Evolutionary conservation across 208 protist species (phyloP), one percentile per base, ranked within the genome.

Genomic region (Leishmania aethiopica): DNA sequence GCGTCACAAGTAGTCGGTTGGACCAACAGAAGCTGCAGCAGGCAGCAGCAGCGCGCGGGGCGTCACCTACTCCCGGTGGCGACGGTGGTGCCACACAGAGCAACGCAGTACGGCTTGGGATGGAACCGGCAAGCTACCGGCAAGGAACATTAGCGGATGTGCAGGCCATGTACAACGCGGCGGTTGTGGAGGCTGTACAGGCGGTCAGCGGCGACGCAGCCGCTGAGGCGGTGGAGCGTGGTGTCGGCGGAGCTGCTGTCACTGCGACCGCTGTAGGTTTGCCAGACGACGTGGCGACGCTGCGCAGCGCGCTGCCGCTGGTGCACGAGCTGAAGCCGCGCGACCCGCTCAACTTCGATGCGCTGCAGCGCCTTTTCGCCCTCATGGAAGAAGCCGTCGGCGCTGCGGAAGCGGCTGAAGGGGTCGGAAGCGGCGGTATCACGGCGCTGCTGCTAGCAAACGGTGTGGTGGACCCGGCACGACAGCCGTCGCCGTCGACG

Each of bases 1-100:
- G 93, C 40, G 88, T 86, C n/a, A 91, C 93, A 0, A 79, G 90
- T n/a, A 92, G 93, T 73, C 85, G 89, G 8, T 84, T 93, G 2
- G 59, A 75, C 13, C 83, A 84, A 5, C 79, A 79, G 45, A 72
- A 86, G 45, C 78, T 84, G 47, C 47, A 45, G 13, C 81, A 84
- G 40, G 83, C 53, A 2, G 40, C 72, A 28, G 69, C 47, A 8
- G 78, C 59, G 0, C 59, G 62, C 13, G 70, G 77, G 2, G 75
- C 73, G 3, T 42, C 78, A 32, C 57, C 82, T 53, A 40, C 53
- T 10, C 32, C 71, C 1, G 53, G 10, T 28, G 75, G 69, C 22
- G 72, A 51, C 25, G 25, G 28, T 25, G 59, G 47, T 59, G 69
- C 47, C 37, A 37, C 19, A 35, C 37, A 40, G 13, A 72, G 62